phyloP scores from a whole-genome alignment of 257 asterid species.

The Apocynum venetum region DNA sequence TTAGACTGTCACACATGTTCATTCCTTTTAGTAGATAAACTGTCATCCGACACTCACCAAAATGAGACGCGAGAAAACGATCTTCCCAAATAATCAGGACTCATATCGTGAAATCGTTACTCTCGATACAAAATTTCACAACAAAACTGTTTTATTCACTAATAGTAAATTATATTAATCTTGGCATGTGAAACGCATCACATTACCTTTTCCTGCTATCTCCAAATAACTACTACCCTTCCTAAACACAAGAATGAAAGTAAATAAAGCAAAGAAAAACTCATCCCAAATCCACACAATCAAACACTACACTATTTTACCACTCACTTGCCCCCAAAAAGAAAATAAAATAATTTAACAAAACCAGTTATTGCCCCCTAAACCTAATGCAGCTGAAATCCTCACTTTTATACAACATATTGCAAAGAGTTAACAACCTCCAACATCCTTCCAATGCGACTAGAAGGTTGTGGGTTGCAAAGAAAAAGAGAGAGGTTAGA shows the following conservation, averaged over 20 bases:
- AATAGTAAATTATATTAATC: neutral
- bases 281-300: neutral
- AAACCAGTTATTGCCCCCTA: neutral
- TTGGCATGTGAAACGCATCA: neutral
- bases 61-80: neutral
- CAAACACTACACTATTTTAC: neutral
- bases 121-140: neutral
- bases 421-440: neutral
- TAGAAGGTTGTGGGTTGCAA: neutral
- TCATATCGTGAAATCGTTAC: neutral
- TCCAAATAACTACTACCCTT: neutral
- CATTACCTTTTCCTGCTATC: neutral
- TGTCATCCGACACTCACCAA: slow-evolving; percentile 58
- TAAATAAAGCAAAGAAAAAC: neutral
- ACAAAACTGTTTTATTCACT: neutral
- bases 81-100: slow-evolving; percentile 6
- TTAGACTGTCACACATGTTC: no score
- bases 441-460: neutral
- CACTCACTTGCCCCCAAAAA: no score
- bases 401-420: neutral
- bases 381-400: neutral
- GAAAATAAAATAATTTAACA: neutral
- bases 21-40: slow-evolving; percentile 43
- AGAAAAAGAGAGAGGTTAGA: neutral
- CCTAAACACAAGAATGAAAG: neutral